Conservation (phyloP, 2,329 filamentous ascomycete genomes). For the Pseudogymnoascus sp. region DNA sequence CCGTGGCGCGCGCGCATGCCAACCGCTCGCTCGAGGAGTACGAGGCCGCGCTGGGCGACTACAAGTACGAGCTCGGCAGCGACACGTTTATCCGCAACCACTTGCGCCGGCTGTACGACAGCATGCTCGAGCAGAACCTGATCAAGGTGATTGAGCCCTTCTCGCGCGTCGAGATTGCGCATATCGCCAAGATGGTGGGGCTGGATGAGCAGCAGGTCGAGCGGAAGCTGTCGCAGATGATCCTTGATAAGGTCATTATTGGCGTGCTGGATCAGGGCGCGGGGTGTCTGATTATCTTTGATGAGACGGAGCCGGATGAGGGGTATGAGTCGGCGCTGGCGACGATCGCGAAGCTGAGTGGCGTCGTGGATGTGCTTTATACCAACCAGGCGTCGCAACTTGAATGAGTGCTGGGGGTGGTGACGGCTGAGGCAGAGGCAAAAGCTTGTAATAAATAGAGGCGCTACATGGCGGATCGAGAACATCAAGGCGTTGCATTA, state of each 20-base stretch:
- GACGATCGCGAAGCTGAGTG: constrained; percentile 94
- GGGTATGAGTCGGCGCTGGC: constrained; percentile 88
- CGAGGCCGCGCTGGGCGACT: constrained; percentile 81
- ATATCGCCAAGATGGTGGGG: constrained; percentile 96
- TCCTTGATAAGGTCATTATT: constrained; percentile 96
- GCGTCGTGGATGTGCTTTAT: constrained; percentile 94
- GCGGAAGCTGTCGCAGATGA: constrained; percentile 98
- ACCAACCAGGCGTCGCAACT: constrained; percentile 93
- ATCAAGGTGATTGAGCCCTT: constrained; percentile 99
- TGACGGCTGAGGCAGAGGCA: background rate
- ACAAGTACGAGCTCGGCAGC: constrained; percentile 86
- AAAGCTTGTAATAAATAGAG: constrained; percentile 8
- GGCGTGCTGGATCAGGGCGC: constrained; percentile 94
- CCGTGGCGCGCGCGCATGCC: constrained; percentile 87
- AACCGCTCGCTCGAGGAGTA: constrained; percentile 97
- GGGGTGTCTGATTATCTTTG: constrained; percentile 94
- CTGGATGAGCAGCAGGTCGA: constrained; percentile 95
- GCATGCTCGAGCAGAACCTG: constrained; percentile 98
- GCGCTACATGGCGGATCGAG: constrained; percentile 10
- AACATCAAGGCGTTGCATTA: constrained; percentile 6
- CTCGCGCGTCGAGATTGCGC: constrained; percentile 89
- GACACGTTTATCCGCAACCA: constrained; percentile 97
- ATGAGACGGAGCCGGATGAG: constrained; percentile 88
- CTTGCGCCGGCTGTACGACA: constrained; percentile 89
- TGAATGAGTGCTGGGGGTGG: constrained; percentile 51